Conservation (phyloP, 2,329 filamentous ascomycete species). For the Fusarium sp. region DNA sequence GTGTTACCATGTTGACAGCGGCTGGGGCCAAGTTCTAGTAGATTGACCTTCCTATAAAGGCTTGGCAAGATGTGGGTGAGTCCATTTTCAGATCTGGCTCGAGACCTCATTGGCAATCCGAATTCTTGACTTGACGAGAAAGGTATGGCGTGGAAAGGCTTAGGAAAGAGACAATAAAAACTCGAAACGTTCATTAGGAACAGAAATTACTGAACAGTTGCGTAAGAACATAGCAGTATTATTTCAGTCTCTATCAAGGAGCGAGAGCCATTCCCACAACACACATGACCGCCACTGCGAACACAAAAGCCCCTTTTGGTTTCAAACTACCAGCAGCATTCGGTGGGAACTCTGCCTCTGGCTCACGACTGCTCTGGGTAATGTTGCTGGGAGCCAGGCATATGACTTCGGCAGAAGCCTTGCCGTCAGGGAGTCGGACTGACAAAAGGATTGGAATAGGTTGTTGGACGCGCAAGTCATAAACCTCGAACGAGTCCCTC, state of each 20-base stretch:
- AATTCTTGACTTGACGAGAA: neutral
- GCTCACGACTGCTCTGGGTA: neutral
- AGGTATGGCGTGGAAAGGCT: neutral
- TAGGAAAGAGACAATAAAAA: neutral
- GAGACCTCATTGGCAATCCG: too few relatives aligned
- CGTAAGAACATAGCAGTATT: neutral
- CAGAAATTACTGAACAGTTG: neutral
- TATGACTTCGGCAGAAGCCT: neutral
- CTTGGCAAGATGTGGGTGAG: neutral
- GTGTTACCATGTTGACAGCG: neutral
- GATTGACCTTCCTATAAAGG: neutral
- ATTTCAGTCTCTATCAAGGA: neutral
- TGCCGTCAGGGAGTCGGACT: neutral
- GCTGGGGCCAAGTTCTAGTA: too few relatives aligned
- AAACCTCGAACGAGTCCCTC: neutral
- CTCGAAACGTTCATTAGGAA: neutral
- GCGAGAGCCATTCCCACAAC: neutral
- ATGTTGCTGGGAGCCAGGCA: neutral
- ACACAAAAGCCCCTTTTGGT: neutral
- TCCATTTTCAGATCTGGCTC: too few relatives aligned
- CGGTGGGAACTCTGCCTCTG: neutral
- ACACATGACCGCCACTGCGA: neutral
- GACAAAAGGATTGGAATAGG: neutral
- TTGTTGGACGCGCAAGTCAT: neutral
- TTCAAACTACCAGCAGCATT: neutral